Evolutionary conservation across 139 green algal species (phyloP).

Genomic region (Yamagishiella unicocca): DNA sequence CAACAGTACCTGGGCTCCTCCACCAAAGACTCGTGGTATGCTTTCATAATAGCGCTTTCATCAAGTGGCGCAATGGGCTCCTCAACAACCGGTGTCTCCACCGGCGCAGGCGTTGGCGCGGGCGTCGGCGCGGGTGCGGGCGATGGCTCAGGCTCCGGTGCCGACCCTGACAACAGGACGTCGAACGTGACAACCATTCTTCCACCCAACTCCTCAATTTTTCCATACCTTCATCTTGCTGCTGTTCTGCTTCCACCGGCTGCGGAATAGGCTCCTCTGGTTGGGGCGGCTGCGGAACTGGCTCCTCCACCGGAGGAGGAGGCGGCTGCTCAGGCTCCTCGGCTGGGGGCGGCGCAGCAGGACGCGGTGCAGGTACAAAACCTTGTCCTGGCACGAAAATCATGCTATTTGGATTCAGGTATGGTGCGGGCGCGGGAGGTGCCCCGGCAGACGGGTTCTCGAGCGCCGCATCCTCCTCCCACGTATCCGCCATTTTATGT

Average conservation of each 20-base stretch:
- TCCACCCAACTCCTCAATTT: too few relatives aligned
- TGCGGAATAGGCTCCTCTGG: conserved; percentile 41
- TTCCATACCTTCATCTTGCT: conserved; percentile 32
- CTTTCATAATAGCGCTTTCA: conserved; percentile 69
- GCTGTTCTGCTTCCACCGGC: conserved; percentile 36
- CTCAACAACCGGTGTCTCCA: conserved; percentile 8
- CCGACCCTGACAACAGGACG: neutral
- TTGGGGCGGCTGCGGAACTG: conserved; percentile 65
- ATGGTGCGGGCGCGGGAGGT: conserved; percentile 4
- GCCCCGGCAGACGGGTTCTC: conserved; percentile 2
- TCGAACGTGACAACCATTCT: too few relatives aligned
- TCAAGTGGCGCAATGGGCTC: conserved; percentile 58
- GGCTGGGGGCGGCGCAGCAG: conserved; percentile 66
- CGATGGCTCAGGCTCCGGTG: conserved; percentile 5
- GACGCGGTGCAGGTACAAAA: conserved; percentile 75
- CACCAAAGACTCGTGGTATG: conserved; percentile 69
- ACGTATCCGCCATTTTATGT: conserved; percentile 52
- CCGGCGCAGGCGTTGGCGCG: neutral
- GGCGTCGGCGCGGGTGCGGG: conserved; percentile 13
- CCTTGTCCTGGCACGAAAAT: conserved; percentile 24
- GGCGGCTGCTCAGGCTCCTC: conserved; percentile 56
- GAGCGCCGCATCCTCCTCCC: conserved; percentile 63
- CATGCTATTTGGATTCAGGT: conserved; percentile 39
- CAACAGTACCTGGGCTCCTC: conserved; percentile 68
- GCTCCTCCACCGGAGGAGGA: conserved; percentile 58